These are phyloP conservation scores for Hypoxylon fuscum DNA, from an alignment of 495 filamentous ascomycete genomes.

Conservation along the genomic window DNA sequence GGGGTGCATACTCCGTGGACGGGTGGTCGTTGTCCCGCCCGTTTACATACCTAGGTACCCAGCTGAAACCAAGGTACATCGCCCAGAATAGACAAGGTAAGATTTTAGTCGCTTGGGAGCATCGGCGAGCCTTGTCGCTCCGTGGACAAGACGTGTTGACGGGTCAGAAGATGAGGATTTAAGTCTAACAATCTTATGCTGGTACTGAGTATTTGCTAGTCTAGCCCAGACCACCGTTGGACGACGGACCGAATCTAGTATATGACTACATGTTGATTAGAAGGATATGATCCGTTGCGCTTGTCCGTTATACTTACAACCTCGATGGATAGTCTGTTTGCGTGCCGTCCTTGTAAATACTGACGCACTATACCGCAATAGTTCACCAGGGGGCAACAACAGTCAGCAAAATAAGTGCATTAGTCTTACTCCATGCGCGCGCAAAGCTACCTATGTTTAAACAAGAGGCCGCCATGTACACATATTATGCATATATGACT, in stretches of 20 bases:
- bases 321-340: neutral
- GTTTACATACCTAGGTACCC: neutral
- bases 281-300: slow-evolving; percentile 14
- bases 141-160: slow-evolving; percentile 8
- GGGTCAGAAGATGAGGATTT: slow-evolving; percentile 19
- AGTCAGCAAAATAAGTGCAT: slow-evolving; percentile 9
- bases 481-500: slow-evolving; percentile 27
- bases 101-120: slow-evolving; percentile 19
- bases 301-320: neutral
- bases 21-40: neutral
- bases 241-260: slow-evolving; percentile 12
- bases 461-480: slow-evolving; percentile 29
- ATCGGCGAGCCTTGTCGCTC: neutral
- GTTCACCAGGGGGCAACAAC: neutral
- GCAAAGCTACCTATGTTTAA: slow-evolving; percentile 28
- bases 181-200: slow-evolving; percentile 3
- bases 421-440: slow-evolving; percentile 15
- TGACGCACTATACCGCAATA: slow-evolving; percentile 7
- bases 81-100: slow-evolving; percentile 13
- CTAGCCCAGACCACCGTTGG: slow-evolving; percentile 3
- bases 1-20: neutral
- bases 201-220: slow-evolving; percentile 8
- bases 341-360: slow-evolving; percentile 9
- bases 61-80: slow-evolving; percentile 23
- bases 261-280: slow-evolving; percentile 5